Conservation (phyloP, 352 stramenopile species). For the Globisporangium recalcitrans region DNA sequence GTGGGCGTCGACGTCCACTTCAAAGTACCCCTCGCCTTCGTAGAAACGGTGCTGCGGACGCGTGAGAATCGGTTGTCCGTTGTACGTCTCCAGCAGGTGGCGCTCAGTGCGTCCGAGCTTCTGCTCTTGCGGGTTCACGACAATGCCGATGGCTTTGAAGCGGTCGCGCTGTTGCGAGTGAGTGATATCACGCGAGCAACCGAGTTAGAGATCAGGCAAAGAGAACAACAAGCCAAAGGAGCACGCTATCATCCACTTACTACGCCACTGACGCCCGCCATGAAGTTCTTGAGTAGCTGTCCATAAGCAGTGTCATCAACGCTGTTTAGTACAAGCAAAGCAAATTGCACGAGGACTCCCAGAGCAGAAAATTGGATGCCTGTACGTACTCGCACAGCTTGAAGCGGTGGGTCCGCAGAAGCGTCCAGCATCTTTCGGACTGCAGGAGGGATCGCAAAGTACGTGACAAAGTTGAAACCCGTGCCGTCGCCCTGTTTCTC, state of each 20-base stretch:
- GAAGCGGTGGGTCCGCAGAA: slow-evolving; percentile 28
- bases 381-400: slow-evolving; percentile 38
- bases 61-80: slow-evolving; percentile 76
- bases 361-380: neutral
- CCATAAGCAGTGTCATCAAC: neutral
- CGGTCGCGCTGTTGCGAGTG: slow-evolving; percentile 67
- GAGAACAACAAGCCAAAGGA: too few species aligned
- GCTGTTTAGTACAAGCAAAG: neutral
- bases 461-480: slow-evolving; percentile 81
- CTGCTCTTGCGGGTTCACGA: slow-evolving; percentile 72
- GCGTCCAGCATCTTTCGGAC: slow-evolving; percentile 52
- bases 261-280: slow-evolving; percentile 29
- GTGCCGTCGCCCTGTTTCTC: slow-evolving; percentile 67
- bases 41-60: slow-evolving; percentile 77
- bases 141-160: slow-evolving; percentile 80
- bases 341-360: too few species aligned
- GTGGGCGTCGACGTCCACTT: slow-evolving; percentile 78
- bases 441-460: slow-evolving; percentile 56
- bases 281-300: slow-evolving; percentile 39
- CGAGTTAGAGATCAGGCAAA: neutral
- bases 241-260: slow-evolving; percentile 12
- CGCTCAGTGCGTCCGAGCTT: slow-evolving; percentile 63
- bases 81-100: slow-evolving; percentile 79
- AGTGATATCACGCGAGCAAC: neutral
- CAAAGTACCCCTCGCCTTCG: slow-evolving; percentile 65